Conservation (phyloP, 2,329 filamentous ascomycete species). For the Fusarium sp. region DNA sequence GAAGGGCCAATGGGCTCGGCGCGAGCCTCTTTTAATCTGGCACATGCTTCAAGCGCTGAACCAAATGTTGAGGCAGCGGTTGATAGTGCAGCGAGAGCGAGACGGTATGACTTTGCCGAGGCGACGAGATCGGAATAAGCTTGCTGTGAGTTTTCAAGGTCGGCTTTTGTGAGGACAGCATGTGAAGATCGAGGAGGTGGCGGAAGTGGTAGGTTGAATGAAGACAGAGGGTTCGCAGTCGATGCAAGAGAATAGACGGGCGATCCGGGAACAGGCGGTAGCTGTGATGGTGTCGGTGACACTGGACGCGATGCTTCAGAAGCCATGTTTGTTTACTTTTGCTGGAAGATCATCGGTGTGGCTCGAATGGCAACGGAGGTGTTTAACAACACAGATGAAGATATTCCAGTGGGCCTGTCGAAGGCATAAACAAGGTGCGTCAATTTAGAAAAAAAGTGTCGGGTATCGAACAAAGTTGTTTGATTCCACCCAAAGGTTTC, state of each 20-base stretch:
- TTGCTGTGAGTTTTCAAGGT: conserved; percentile 70
- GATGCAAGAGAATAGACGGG: conserved; percentile 73
- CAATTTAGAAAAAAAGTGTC: conserved; percentile 6
- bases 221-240: conserved; percentile 68
- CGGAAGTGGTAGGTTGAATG: conserved; percentile 70
- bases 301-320: conserved; percentile 51
- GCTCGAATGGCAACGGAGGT: background rate
- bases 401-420: conserved; percentile 11
- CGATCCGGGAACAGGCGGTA: conserved; percentile 70
- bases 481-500: conserved; percentile 21
- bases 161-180: conserved; percentile 70
- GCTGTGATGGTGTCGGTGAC: conserved; percentile 65
- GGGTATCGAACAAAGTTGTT: conserved; percentile 11
- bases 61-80: conserved; percentile 72
- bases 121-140: conserved; percentile 71
- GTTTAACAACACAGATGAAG: background rate
- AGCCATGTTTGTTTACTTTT: conserved; percentile 48
- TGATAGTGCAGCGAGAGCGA: conserved; percentile 70
- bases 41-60: conserved; percentile 72
- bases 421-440: background rate
- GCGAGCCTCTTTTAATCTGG: conserved; percentile 74
- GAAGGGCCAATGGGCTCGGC: conserved; percentile 64
- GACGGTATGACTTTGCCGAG: conserved; percentile 72
- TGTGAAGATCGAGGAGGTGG: conserved; percentile 68
- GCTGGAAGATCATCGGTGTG: conserved; percentile 26